Conservation (phyloP, 2,329 filamentous ascomycete species). For the Cyanodermella asteris region DNA sequence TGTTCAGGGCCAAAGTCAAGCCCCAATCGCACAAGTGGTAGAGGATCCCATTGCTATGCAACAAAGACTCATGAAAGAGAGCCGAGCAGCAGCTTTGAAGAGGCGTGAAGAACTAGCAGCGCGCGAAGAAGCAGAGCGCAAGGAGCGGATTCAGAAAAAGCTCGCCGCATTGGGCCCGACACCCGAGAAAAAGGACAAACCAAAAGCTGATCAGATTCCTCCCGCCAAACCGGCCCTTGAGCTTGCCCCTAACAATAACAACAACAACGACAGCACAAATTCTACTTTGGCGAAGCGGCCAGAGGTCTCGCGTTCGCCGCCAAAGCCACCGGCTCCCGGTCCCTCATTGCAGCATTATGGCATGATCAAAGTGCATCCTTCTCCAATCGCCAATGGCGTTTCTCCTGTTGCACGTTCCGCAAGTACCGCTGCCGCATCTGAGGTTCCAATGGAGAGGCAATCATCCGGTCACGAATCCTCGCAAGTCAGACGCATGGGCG, state of each 20-base stretch:
- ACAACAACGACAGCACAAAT: too few species aligned
- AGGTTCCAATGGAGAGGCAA: slow-evolving; percentile 2
- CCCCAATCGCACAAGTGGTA: too few species aligned
- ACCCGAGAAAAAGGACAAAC: slow-evolving; percentile 11
- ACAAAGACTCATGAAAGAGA: slow-evolving; percentile 39
- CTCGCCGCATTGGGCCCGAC: slow-evolving; percentile 29
- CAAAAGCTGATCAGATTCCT: too few species aligned
- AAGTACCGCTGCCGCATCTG: neutral
- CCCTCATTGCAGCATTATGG: slow-evolving; percentile 37
- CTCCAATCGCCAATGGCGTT: slow-evolving; percentile 13
- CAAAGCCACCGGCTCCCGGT: slow-evolving; percentile 35
- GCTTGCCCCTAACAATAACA: too few species aligned
- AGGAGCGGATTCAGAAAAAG: slow-evolving; percentile 34
- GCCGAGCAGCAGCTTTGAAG: slow-evolving; percentile 32
- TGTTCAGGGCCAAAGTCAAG: too few species aligned
- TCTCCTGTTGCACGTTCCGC: slow-evolving; percentile 1
- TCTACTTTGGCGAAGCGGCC: too few species aligned
- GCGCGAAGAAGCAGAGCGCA: slow-evolving; percentile 32
- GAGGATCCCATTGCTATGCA: too few species aligned
- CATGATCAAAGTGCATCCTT: slow-evolving; percentile 35
- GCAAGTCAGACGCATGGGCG: slow-evolving; percentile 3
- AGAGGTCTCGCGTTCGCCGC: slow-evolving; percentile 28
- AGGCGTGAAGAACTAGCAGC: slow-evolving; percentile 31
- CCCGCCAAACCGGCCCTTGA: too few species aligned
- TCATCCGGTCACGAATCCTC: neutral